Conservation (phyloP, 352 stramenopile species). For the Globisporangium apiculatum region DNA sequence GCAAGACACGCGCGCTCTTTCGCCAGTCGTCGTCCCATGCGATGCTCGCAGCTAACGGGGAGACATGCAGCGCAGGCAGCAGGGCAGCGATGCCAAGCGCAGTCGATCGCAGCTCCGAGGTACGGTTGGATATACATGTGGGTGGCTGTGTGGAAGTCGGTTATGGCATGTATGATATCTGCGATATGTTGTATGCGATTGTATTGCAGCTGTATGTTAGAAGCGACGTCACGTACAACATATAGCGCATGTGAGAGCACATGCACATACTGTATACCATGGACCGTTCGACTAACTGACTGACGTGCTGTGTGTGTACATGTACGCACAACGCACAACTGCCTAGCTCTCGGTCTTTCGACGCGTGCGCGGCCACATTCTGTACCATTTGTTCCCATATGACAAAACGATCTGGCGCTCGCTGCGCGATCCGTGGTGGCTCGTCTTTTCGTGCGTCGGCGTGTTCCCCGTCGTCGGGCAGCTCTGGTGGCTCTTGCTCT, state of each 20-base stretch:
- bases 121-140: slow-evolving; percentile 2
- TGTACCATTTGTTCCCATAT: slow-evolving; percentile 86
- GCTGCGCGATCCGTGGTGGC: slow-evolving; percentile 78
- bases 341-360: slow-evolving; percentile 30
- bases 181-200: neutral
- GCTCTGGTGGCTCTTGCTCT: slow-evolving; percentile 88
- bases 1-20: slow-evolving; percentile 78
- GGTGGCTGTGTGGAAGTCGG: neutral
- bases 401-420: slow-evolving; percentile 86
- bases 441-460: slow-evolving; percentile 68
- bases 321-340: neutral
- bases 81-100: neutral
- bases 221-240: no score
- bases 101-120: neutral
- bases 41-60: neutral
- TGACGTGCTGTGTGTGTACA: no score
- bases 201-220: no score
- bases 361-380: slow-evolving; percentile 57
- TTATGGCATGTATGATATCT: neutral
- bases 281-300: no score
- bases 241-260: no score
- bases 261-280: no score
- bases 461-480: slow-evolving; percentile 81
- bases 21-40: slow-evolving; percentile 14
- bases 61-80: neutral